Evolutionary conservation across 805 yeast genomes (phyloP), one percentile per base, ranked within the genome.

Genomic region (Suhomyces sp.): DNA sequence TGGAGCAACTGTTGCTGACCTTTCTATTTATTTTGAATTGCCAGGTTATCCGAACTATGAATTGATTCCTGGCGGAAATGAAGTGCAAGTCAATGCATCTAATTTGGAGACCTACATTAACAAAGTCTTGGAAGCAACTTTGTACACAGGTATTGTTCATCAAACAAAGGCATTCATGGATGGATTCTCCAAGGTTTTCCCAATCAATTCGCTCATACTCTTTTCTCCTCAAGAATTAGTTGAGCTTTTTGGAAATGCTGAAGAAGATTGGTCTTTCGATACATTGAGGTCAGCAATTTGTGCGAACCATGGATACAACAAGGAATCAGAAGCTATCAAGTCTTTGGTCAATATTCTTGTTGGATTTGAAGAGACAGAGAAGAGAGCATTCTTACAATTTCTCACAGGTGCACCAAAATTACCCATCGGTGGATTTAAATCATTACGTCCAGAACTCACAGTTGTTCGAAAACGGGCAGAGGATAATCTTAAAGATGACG

Each of bases 401-500:
- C 65, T 90, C 42, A 91, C 98, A 0, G 98, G 98, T 0, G 79
- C 96, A 1, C 96, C 98, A 5, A 86, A 81, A 43, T 61, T 93
- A 31, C 98, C 98, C 1, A 76, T 88, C 51, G 98, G 98, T 1
- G 98, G 98, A 0, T 91, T 91, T 65, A 83, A 82, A 48, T 75
- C 84, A 0, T 65, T 91, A 36, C 72, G 74, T 28, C 98, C 98
- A 0, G 82, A 75, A 35, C 72, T 91, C 30, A 91, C 98, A 0
- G 88, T 93, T 22, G 98, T 93, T 2, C 63, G 87, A 42, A 88
- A 87, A 53, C 80, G 74, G 39, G 73, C 82, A n/a, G 98, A 91
- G 34, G 79, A 74, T 30, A 83, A 80, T 0, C 54, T 76, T 17
- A 59, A 63, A 9, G 74, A 85, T 4, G 95, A 91, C 58, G 88